Base-by-base conservation (phyloP, 2,329 filamentous ascomycete species). In the Xylariales sp. region DNA sequence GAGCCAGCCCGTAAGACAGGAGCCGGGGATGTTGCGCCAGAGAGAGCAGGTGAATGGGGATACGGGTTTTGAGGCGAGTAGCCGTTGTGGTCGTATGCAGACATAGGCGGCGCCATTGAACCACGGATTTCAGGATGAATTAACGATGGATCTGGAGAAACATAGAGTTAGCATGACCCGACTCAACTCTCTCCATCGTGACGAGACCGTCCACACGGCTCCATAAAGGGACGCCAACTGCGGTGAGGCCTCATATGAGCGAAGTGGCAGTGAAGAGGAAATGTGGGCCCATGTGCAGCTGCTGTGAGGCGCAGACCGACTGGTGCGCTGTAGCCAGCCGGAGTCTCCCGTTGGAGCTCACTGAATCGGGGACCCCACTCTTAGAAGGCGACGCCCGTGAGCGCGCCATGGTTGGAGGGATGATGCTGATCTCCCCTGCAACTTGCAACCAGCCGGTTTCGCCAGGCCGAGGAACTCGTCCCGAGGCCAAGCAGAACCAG, bases 1-100 rank as follows among this genome's bases (percentile, higher is more conserved):
- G 86, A 89, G 69, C 84, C 86, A 63, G 82, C 84, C 74, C 88
- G 82, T 64, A 84, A 75, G 55, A 78, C 78, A 30, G 83, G 74
- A 82, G 78, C 77, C 78, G 80, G 74, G 71, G 83, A 80, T 82
- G 85, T 34, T 82, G 85, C 43, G 81, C 87, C 85, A 12, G 89
- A 88, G 59, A 87, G 84, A n/a, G 87, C 87, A 3, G 91, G 90
- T 1, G 91, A 93, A 50, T 86, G 82, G 50, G 88, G 86, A 76
- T 85, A 88, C 16, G 79, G 79, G 67, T 82, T 80, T 61, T 80
- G 79, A 53, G 83, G 82, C 60, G 84, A 83, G 74, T 83, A 87
- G 69, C 80, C 78, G 54, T 77, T 77, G 69, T 81, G 78, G 39
- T 88, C 85, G 72, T 83, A 87, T 18, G 80, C 78, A 34, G 83